Conservation (phyloP, 345 rosid species). For the Acer yangbiense region DNA sequence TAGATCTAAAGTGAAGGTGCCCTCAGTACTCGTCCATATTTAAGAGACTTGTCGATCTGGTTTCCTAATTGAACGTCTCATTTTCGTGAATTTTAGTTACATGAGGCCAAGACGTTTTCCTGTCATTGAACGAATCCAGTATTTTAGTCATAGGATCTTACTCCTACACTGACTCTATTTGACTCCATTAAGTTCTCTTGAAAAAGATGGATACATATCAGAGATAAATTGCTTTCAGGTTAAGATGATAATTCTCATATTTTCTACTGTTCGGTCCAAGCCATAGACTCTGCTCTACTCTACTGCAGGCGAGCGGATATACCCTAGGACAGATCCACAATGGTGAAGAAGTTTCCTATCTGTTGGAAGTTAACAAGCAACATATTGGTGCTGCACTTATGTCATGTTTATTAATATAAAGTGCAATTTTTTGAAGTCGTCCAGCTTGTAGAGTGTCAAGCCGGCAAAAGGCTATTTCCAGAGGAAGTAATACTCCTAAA, state of each 20-base stretch:
- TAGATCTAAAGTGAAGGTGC: background rate
- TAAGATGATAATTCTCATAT: too few relatives aligned
- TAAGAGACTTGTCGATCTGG: background rate
- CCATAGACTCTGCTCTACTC: background rate
- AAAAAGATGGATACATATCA: background rate
- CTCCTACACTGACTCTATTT: background rate
- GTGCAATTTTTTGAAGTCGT: background rate
- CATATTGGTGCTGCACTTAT: background rate
- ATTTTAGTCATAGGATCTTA: background rate
- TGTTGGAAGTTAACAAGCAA: background rate
- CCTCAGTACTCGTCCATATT: background rate
- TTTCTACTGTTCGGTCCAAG: background rate
- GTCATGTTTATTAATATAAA: background rate
- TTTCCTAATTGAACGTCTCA: background rate
- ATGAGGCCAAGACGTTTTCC: background rate
- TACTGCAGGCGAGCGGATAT: background rate
- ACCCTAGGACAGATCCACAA: background rate
- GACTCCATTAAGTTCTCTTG: background rate
- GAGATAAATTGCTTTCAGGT: background rate
- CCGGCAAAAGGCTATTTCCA: background rate
- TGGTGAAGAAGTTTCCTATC: background rate
- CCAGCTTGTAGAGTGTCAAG: background rate
- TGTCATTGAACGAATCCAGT: background rate
- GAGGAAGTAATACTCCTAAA: background rate
- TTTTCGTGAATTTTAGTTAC: background rate